Evolutionary conservation across 345 rosid species (phyloP), one percentile per base, ranked within the genome.

Genomic region (Eucalyptus marginata): DNA sequence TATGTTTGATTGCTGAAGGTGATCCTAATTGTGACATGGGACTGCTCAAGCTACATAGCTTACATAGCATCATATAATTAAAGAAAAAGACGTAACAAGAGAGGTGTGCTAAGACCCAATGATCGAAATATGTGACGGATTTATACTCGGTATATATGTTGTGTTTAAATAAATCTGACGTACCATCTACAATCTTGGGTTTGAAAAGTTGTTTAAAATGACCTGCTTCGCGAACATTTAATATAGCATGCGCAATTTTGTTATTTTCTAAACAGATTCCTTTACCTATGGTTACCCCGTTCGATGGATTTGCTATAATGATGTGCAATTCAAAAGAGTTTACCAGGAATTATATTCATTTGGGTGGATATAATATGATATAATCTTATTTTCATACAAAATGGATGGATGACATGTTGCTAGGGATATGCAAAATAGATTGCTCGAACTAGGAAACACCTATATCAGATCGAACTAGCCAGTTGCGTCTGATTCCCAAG

Each of bases 401-500:
- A 33, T 8, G 2, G 24, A 68, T 68, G 6, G 3, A 17, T 68
- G 24, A 33, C 80, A 3, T 68, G 25, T 68, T 33, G 80, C 22
- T 52, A 52, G 24, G 25, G 24, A 52, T 52, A 52, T 20, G 10
- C 25, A 20, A 52, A 52, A 52, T 1, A 4, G 10, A 8, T 52
- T 52, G 58, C 25, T 52, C 0, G 0, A 20, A 18, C 4, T 52
- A 3, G 4, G 4, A 52, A 52, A 52, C 10, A 52, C 4, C 1
- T 52, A 4, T 9, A 20, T 52, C 2, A 0, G 10, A 20, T 20
- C 10, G 24, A 20, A 52, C 0, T 52, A 52, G 2, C 1, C 6
- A 1, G 25, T 52, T 52, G 2, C 2, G 1, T 20, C 0, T 8
- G 25, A 52, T 10, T 52, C 24, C 1, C 4, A 0, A 52, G 10